phyloP scores from a whole-genome alignment of 2,329 filamentous ascomycete species.

The Davidsoniella australis region DNA sequence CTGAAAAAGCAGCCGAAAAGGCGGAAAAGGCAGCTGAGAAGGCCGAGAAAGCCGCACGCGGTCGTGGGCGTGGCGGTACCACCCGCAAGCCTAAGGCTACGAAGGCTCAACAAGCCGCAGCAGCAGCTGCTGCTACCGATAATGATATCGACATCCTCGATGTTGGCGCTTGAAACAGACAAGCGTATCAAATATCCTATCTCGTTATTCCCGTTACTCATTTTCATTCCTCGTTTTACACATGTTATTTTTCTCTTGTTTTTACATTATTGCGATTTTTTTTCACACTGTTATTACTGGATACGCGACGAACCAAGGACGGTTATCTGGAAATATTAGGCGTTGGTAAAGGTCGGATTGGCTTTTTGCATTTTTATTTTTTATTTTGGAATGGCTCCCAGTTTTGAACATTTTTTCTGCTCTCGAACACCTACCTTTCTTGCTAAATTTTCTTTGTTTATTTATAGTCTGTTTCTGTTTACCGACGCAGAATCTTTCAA shows the following conservation, averaged over 20 bases:
- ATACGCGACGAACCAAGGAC: not conserved
- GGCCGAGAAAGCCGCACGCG: constrained; percentile 9
- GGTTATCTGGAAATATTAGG: not conserved
- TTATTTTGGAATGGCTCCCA: not conserved
- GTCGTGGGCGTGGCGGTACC: constrained; percentile 7
- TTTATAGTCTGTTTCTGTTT: not conserved
- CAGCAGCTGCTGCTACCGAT: constrained; percentile 6
- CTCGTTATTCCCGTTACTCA: not conserved
- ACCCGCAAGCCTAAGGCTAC: constrained; percentile 11
- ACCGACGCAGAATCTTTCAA: not conserved
- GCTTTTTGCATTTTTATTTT: not conserved
- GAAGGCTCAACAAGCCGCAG: constrained; percentile 8
- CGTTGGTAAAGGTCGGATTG: not conserved
- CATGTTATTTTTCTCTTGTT: constrained; percentile 1
- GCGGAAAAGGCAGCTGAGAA: constrained; percentile 11
- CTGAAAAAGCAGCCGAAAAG: constrained; percentile 11
- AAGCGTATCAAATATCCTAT: not conserved
- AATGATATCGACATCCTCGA: constrained; percentile 10
- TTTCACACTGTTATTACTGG: not conserved
- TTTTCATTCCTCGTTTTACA: constrained; percentile 3
- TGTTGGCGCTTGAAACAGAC: constrained; percentile 11
- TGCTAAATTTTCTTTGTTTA: not conserved
- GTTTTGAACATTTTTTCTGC: not conserved
- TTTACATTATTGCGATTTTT: constrained; percentile 1
- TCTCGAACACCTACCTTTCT: not conserved